A percentile compares a stretch with the other conserved stretches of the same genome.
phyloP scores from a whole-genome alignment of 805 yeast species.

The Lipomyces sp. region DNA sequence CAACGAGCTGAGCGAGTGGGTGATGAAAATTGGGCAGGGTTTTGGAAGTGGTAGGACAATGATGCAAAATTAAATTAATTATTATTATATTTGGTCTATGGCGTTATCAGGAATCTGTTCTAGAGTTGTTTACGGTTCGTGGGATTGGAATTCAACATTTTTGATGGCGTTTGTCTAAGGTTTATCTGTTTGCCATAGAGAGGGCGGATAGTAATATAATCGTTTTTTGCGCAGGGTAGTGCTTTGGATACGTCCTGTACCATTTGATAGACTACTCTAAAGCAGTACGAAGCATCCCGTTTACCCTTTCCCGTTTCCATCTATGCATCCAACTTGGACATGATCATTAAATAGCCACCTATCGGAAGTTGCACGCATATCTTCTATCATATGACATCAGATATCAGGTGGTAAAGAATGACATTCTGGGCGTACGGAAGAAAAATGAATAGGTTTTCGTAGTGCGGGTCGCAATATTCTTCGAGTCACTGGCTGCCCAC shows the following conservation, averaged over 20 bases:
- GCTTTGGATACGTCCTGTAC: too few relatives aligned
- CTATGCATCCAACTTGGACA: too few relatives aligned
- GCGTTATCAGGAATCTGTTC: constrained; percentile 3
- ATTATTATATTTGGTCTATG: background rate
- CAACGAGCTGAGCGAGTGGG: constrained; percentile 34
- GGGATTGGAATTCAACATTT: background rate
- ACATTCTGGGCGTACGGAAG: background rate
- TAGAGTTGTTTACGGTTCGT: too few relatives aligned
- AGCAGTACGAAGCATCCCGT: too few relatives aligned
- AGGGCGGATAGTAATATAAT: background rate
- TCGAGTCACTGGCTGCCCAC: background rate
- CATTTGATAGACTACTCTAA: too few relatives aligned
- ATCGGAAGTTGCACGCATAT: background rate
- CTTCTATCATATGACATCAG: too few relatives aligned
- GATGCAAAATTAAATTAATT: background rate
- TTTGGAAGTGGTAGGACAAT: background rate
- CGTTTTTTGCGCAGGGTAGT: too few relatives aligned
- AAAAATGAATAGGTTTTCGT: background rate
- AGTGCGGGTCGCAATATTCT: background rate
- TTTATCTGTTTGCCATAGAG: background rate
- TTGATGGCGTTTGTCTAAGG: background rate
- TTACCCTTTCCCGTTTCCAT: too few relatives aligned
- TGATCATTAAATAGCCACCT: background rate
- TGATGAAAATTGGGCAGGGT: constrained; percentile 23
- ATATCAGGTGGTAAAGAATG: background rate